These are phyloP conservation scores for Trametes cubensis DNA, from an alignment of 768 basidiomycete genomes.

Conservation along the genomic window DNA sequence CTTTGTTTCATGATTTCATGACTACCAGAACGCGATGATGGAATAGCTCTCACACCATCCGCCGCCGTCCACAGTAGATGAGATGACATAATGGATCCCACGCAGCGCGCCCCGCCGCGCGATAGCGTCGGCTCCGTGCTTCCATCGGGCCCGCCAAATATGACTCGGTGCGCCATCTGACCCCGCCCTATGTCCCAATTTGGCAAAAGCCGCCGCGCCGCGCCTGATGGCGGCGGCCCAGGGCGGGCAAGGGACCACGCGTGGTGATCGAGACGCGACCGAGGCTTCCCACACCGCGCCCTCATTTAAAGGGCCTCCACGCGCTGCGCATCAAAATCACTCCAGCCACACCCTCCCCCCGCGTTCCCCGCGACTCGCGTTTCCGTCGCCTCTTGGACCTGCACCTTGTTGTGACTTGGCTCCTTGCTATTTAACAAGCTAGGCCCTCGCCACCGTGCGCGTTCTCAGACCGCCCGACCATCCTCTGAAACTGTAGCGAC, in stretches of 20 bases:
- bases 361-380: too few species aligned
- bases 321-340: constrained; percentile 9
- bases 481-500: too few species aligned
- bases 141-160: not conserved
- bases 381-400: too few species aligned
- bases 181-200: not conserved
- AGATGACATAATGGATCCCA: not conserved
- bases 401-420: too few species aligned
- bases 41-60: not conserved
- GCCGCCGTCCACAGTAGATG: too few species aligned
- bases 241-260: not conserved
- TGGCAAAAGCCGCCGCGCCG: constrained; percentile 14
- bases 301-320: not conserved
- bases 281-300: not conserved
- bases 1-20: not conserved
- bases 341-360: constrained; percentile 3
- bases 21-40: not conserved
- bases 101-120: not conserved
- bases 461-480: too few species aligned
- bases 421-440: too few species aligned
- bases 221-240: not conserved
- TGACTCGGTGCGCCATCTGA: constrained; percentile 17
- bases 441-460: too few species aligned
- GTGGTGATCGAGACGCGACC: constrained; percentile 10
- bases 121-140: not conserved